Conservation (phyloP, 1,284 basidiomycete genomes). For the Ceratobasidium sp. region DNA sequence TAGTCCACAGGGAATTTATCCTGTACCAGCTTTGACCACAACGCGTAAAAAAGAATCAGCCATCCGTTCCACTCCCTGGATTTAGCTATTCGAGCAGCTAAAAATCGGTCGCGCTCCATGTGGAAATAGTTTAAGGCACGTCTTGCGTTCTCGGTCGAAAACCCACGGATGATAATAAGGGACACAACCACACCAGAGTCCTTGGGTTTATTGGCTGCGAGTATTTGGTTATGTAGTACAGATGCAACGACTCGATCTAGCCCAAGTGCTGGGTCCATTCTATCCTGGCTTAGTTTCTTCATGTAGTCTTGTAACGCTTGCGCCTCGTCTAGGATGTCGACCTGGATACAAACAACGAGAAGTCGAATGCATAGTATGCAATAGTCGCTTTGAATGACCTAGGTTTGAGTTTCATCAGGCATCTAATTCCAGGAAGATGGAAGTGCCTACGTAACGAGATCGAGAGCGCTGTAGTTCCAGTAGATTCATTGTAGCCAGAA, state of each 20-base stretch:
- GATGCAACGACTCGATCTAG: not conserved
- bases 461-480: not conserved
- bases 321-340: not conserved
- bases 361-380: not conserved
- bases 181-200: not conserved
- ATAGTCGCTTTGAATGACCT: not conserved
- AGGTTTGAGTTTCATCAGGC: not conserved
- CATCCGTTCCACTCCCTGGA: not conserved
- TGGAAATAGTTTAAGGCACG: not conserved
- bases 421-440: not conserved
- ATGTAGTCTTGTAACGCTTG: not conserved
- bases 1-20: too few relatives aligned
- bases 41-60: not conserved
- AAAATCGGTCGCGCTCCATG: not conserved
- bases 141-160: not conserved
- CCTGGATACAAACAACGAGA: not conserved
- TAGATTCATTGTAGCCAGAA: not conserved
- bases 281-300: not conserved
- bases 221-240: not conserved
- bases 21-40: not conserved
- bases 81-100: not conserved
- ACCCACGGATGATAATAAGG: not conserved
- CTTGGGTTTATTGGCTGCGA: not conserved
- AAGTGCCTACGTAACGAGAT: not conserved
- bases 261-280: not conserved